phyloP scores from a whole-genome alignment of 192 early-diverging fungal genomes.

The Spizellomyces punctatus region DNA sequence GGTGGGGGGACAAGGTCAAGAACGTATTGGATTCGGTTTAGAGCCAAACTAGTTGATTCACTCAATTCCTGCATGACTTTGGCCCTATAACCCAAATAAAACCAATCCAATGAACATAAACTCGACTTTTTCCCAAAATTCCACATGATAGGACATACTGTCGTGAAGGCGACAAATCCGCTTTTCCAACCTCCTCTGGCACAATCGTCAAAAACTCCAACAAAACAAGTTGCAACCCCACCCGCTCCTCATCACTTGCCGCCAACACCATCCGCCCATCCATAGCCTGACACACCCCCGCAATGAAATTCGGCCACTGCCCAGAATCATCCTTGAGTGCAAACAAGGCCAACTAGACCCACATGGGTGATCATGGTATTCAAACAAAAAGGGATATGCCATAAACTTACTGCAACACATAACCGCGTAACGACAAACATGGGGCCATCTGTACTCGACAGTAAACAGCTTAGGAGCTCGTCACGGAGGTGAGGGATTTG shows the following conservation, averaged over 20 bases:
- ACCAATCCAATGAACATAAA: background rate
- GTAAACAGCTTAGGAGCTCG: conserved; percentile 20
- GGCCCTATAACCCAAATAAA: conserved; percentile 7
- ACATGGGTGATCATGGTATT: background rate
- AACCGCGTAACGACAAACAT: conserved; percentile 39
- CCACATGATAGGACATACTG: conserved; percentile 10
- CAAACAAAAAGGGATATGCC: background rate
- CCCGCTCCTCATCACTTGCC: background rate
- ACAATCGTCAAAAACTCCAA: conserved; percentile 41
- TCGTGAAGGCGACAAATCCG: conserved; percentile 11
- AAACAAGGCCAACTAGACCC: conserved; percentile 26
- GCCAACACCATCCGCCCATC: conserved; percentile 3
- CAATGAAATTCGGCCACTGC: conserved; percentile 30
- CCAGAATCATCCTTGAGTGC: conserved; percentile 28
- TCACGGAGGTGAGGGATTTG: conserved; percentile 16
- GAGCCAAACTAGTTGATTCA: background rate
- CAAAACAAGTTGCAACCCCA: conserved; percentile 16
- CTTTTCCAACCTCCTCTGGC: conserved; percentile 39
- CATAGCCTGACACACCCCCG: conserved; percentile 13
- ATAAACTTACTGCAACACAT: conserved; percentile 31
- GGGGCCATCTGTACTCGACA: conserved; percentile 15
- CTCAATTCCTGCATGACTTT: conserved; percentile 18
- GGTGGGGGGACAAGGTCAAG: background rate
- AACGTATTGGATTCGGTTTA: conserved; percentile 5
- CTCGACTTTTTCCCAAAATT: background rate